phyloP scores from a whole-genome alignment of 805 yeast genomes.

The Ogataea angusta region DNA sequence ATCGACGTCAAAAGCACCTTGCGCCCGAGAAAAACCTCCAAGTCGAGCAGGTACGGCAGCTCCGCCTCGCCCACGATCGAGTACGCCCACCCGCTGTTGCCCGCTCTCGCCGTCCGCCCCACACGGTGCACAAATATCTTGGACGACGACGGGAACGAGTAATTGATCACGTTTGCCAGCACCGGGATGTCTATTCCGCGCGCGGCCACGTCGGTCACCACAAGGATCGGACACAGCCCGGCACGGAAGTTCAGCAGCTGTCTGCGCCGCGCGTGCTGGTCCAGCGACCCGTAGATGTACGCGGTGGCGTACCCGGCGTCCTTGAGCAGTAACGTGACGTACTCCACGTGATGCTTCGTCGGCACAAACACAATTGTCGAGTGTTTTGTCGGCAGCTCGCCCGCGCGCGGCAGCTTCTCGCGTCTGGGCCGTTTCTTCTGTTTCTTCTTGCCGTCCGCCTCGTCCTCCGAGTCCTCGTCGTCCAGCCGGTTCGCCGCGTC shows the following conservation, averaged over 20 bases:
- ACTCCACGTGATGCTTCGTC: constrained; percentile 97
- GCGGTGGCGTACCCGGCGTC: constrained; percentile 82
- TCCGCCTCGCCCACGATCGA: constrained; percentile 83
- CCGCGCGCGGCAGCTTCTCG: constrained; percentile 70
- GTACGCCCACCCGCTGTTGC: constrained; percentile 96
- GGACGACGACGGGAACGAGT: constrained; percentile 84
- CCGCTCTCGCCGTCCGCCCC: constrained; percentile 99
- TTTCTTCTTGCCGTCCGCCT: constrained; percentile 30
- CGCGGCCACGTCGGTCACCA: constrained; percentile 97
- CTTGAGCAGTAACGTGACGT: constrained; percentile 64
- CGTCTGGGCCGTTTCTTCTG: constrained; percentile 41
- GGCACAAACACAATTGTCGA: constrained; percentile 95
- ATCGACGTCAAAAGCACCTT: constrained; percentile 69
- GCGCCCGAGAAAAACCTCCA: constrained; percentile 85
- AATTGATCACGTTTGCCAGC: constrained; percentile 91
- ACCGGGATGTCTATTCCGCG: constrained; percentile 99
- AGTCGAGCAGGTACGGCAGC: constrained; percentile 83
- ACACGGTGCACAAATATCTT: constrained; percentile 95
- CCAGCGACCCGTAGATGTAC: constrained; percentile 89
- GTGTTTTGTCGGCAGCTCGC: constrained; percentile 75
- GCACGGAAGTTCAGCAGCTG: constrained; percentile 82
- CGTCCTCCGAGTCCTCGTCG: constrained; percentile 53
- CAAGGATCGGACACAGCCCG: constrained; percentile 81
- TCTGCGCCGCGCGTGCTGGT: constrained; percentile 89
- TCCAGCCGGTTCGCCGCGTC: constrained; percentile 44